Base-by-base conservation (phyloP, 768 basidiomycete species). In the Boletus reticulatus region DNA sequence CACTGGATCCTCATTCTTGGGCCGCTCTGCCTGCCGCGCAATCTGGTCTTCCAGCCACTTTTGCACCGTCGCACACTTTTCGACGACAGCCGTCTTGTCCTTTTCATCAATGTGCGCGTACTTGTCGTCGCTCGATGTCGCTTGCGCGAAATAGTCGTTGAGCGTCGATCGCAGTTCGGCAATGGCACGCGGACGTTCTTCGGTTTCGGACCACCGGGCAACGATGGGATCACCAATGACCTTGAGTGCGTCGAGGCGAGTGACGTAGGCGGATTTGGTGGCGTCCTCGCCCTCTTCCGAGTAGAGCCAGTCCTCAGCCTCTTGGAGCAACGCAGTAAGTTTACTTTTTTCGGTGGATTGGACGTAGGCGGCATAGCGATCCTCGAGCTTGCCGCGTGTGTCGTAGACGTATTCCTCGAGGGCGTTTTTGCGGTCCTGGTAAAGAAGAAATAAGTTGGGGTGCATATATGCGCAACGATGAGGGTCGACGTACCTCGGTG, bases 331-430 rank as follows among this genome's bases (percentile, higher is more conserved):
- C 19, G 67, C 73, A 29, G 92, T 77, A 37, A 98, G 84, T 57
- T 83, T 83, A 58, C 82, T 72, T 77, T 94, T 95, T 76, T 98
- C 96, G 13, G 76, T 71, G 0, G 84, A 47, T 66, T 88, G 81
- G 50, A 89, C 89, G 73, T 79, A 98, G 13, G 83, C 46, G 17
- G 87, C 85, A 67, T 91, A 97, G 48, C 89, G 84, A 45, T 88
- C 91, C 37, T 98, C 95, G 57, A 99, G 83, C 77, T 97, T 96
- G 73, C 84, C 78, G 38, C 94, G 90, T 67, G 82, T 94, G 72
- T 98, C 96, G 75, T 98, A 98, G 55, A 98, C 89, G 77, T 96
- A 98, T 76, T 98, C 97, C 76, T 99, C 96, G 14, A 99, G 85
- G 5, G 95, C 94, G 70, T 99, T 99, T 78, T 98, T 99, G 73